Evolutionary conservation across 2,329 filamentous ascomycete genomes (phyloP), one percentile per base, ranked within the genome.

Genomic region (Calonectria honghensis): DNA sequence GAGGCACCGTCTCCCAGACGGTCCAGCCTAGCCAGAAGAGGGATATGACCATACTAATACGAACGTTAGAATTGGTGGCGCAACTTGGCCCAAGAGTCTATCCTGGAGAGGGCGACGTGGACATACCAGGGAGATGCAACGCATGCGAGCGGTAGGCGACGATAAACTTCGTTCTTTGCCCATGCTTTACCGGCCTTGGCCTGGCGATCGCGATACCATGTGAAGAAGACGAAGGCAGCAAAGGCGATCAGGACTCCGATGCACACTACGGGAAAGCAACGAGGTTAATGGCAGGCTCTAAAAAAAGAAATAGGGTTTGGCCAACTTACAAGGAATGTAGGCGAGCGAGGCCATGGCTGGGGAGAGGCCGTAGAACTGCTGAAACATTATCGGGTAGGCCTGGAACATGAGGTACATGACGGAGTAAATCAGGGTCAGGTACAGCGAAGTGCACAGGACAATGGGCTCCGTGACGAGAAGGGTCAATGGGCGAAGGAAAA

Each of bases 21-120:
- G 90, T 91, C 90, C 90, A 92, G 0, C 90, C 90, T 72, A 92
- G 90, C 89, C 89, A 91, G 81, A 92, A 91, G 6, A 92, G 84
- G 20, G 89, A 88, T 52, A 91, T 81, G 0, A 91, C 91, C 50
- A 93, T 85, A n/a, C 84, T 68, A 24, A n/a, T 13, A 14, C 85
- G 14, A 18, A 14, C 24, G 51, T 18, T 35, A 45, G 48, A 59
- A 59, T 59, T 59, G n/a, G n/a, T 9, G 35, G 11, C 31, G 35
- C 54, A 59, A 61, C 35, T 61, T 61, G n/a, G 14, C 24, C n/a
- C 32, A 37, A 27, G 35, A 39, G 32, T 27, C 14, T 39, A 24
- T 61, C 32, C 27, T 27, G 24, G 32, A 11, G 6, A 39, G 32
- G n/a, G 4, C 11, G 31, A 32, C 45, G 1, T 32, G 29, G 11